Percentiles rank a stretch among this genome's conserved stretches.
phyloP scores from a whole-genome alignment of 169 alveolate species.

The Cryptosporidium bovis region DNA sequence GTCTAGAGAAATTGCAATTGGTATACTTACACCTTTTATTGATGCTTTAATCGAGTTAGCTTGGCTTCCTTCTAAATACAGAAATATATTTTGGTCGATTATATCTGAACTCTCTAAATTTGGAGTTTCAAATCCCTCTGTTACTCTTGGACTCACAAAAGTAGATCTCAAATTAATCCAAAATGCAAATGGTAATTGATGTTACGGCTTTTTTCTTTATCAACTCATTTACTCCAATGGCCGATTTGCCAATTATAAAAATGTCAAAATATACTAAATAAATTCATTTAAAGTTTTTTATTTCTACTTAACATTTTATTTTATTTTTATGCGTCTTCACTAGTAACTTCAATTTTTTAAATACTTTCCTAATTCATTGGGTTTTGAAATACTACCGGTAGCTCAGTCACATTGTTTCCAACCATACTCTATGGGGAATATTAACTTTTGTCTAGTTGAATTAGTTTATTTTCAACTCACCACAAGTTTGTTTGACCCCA shows the following conservation, averaged over 20 bases:
- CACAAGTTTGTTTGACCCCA: slow-evolving; percentile 52
- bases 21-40: slow-evolving; percentile 49
- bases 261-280: not conserved
- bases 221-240: too few species aligned
- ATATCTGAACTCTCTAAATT: slow-evolving; percentile 54
- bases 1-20: slow-evolving; percentile 49
- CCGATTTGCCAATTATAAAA: too few species aligned
- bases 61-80: slow-evolving; percentile 47
- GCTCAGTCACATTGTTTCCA: slow-evolving; percentile 18
- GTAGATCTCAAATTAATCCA: not conserved
- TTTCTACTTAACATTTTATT: not conserved
- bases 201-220: too few species aligned
- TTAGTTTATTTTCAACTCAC: not conserved
- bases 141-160: slow-evolving; percentile 44
- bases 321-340: too few species aligned
- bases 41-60: slow-evolving; percentile 51
- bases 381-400: slow-evolving; percentile 13
- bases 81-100: slow-evolving; percentile 58
- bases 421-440: slow-evolving; percentile 12
- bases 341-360: too few species aligned
- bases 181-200: too few species aligned
- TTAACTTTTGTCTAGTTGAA: not conserved
- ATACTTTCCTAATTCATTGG: too few species aligned
- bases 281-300: not conserved
- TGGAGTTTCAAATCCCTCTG: slow-evolving; percentile 51